These are phyloP conservation scores for Gossypium ekmanianum DNA, from an alignment of 345 rosid genomes.

Conservation along the genomic window DNA sequence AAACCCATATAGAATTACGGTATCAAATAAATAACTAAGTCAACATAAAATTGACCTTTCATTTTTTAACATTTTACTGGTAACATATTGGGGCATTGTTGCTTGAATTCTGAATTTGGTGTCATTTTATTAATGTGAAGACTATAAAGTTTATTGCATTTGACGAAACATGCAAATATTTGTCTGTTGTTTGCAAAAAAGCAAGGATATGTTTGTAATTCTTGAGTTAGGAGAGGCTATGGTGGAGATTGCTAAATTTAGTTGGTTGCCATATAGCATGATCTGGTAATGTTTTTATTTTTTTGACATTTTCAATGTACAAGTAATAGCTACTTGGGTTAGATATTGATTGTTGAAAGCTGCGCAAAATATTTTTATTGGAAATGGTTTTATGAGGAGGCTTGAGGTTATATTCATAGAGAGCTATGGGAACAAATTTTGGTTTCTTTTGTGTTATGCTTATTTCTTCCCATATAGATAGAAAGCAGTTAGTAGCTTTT, in stretches of 20 bases:
- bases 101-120: background rate
- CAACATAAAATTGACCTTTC: background rate
- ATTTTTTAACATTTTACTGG: background rate
- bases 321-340: background rate
- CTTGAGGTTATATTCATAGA: background rate
- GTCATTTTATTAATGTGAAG: background rate
- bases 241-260: no score
- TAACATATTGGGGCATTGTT: background rate
- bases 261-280: no score
- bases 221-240: background rate
- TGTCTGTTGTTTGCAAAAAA: background rate
- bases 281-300: background rate
- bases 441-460: background rate
- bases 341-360: constrained; percentile 2
- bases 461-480: background rate
- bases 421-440: background rate
- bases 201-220: background rate
- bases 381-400: background rate
- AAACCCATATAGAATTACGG: background rate
- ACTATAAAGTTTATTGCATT: background rate
- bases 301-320: background rate
- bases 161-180: background rate
- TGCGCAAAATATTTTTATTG: background rate
- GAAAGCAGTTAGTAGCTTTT: background rate
- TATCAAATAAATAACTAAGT: constrained; percentile 4